Conservation (phyloP, 768 basidiomycete species). For the Tulasnella calospora region DNA sequence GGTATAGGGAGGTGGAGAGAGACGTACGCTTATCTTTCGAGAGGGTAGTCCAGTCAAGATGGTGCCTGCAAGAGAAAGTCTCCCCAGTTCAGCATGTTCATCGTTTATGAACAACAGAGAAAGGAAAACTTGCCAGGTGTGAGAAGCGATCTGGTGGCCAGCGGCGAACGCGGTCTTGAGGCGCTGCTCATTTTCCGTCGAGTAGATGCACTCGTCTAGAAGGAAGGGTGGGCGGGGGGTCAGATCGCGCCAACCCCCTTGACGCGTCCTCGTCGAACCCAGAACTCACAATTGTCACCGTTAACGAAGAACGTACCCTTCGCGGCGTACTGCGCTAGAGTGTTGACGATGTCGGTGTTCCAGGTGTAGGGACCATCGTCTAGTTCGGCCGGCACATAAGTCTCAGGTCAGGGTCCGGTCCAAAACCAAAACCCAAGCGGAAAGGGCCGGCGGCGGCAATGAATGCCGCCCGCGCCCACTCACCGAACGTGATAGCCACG, state of each 20-base stretch:
- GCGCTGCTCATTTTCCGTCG: not conserved
- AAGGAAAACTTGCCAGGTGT: not conserved
- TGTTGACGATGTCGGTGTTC: conserved; percentile 10
- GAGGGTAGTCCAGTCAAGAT: not conserved
- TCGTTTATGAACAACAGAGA: not conserved
- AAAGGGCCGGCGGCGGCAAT: not conserved
- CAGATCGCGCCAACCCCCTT: too few species aligned
- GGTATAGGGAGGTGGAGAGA: not conserved
- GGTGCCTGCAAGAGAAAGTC: not conserved
- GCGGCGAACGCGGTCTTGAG: not conserved
- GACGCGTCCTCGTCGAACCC: too few species aligned
- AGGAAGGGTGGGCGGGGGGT: too few species aligned
- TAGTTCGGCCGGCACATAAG: not conserved
- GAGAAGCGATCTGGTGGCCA: conserved; percentile 12
- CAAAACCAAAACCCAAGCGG: not conserved
- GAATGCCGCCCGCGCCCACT: not conserved
- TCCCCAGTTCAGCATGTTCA: not conserved
- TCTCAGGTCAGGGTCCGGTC: conserved; percentile 12
- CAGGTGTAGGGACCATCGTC: conserved; percentile 28
- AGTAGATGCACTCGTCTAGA: not conserved
- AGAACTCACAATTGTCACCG: not conserved
- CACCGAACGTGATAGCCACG: not conserved
- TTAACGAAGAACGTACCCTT: conserved; percentile 16
- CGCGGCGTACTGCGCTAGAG: not conserved
- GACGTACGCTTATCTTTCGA: not conserved